These are phyloP conservation scores for Ceriops zippeliana DNA, from an alignment of 345 rosid genomes.

Conservation along the genomic window DNA sequence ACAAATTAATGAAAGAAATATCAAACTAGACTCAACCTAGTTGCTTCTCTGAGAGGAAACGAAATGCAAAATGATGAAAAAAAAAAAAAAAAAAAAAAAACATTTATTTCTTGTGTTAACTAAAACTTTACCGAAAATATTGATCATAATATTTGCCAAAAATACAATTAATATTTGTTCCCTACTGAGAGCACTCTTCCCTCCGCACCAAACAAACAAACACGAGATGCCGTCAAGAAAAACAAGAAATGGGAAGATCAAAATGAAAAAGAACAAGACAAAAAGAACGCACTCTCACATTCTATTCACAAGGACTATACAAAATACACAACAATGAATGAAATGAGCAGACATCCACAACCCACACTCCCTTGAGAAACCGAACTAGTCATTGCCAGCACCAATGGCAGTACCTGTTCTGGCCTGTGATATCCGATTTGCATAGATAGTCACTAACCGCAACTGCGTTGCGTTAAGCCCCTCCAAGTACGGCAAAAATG, in stretches of 20 bases:
- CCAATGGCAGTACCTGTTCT: slow-evolving; percentile 73
- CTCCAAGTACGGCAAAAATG: slow-evolving; percentile 90
- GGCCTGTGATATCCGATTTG: slow-evolving; percentile 96
- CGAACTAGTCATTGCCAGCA: slow-evolving; percentile 33
- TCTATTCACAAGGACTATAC: slow-evolving; percentile 56
- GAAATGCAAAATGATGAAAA: too few relatives aligned
- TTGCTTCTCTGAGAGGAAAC: too few relatives aligned
- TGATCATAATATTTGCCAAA: slow-evolving; percentile 33
- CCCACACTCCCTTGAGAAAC: slow-evolving; percentile 19
- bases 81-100: too few relatives aligned
- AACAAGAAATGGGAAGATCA: background rate
- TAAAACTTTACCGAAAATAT: slow-evolving; percentile 10
- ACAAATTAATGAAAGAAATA: too few relatives aligned
- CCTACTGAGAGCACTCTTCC: slow-evolving; percentile 25
- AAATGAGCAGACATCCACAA: slow-evolving; percentile 22
- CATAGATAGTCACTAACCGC: slow-evolving; percentile 88
- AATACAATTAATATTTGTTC: slow-evolving; percentile 18
- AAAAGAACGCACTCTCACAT: slow-evolving; percentile 21
- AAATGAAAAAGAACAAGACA: background rate
- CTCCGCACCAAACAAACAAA: slow-evolving; percentile 24
- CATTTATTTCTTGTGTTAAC: too few relatives aligned
- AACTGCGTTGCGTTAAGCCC: slow-evolving; percentile 87
- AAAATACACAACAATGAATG: slow-evolving; percentile 38
- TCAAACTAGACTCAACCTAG: too few relatives aligned
- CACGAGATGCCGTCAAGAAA: slow-evolving; percentile 1